Percentiles rank a stretch among this genome's conserved stretches.
Conservation (phyloP, 1,284 basidiomycete genomes). For the Leccinum solheimii region DNA sequence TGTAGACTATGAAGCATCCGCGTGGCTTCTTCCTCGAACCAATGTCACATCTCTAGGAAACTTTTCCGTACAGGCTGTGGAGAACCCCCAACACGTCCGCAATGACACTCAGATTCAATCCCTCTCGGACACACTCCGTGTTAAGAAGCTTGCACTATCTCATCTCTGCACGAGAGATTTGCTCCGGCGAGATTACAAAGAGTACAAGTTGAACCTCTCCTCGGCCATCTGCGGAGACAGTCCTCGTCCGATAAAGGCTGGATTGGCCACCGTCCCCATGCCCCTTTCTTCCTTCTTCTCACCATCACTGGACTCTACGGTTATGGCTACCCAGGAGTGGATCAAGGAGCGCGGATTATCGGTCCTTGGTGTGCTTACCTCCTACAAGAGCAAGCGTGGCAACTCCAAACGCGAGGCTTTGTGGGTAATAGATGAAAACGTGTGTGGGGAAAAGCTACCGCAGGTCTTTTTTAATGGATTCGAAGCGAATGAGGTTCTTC, state of each 20-base stretch:
- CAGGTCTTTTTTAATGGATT: slow-evolving; percentile 43
- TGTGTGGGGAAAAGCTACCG: slow-evolving; percentile 37
- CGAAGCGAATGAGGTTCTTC: slow-evolving; percentile 54
- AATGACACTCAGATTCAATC: slow-evolving; percentile 44
- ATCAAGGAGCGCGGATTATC: slow-evolving; percentile 65
- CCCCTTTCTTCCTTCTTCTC: slow-evolving; percentile 48
- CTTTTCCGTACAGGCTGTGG: slow-evolving; percentile 7
- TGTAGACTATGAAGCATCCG: slow-evolving; percentile 61
- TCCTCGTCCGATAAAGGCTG: slow-evolving; percentile 42
- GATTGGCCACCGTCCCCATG: slow-evolving; percentile 80
- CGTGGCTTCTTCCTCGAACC: slow-evolving; percentile 55
- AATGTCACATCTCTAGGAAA: slow-evolving; percentile 35
- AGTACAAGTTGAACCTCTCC: slow-evolving; percentile 59
- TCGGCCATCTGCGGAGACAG: slow-evolving; percentile 39
- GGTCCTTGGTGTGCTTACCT: slow-evolving; percentile 77
- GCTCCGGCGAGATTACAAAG: slow-evolving; percentile 90
- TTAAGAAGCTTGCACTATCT: slow-evolving; percentile 70
- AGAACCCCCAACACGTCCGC: slow-evolving; percentile 15
- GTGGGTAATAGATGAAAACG: slow-evolving; percentile 52
- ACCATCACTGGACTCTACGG: slow-evolving; percentile 41
- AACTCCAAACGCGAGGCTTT: slow-evolving; percentile 71
- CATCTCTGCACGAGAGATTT: slow-evolving; percentile 75
- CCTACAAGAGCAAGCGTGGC: slow-evolving; percentile 47
- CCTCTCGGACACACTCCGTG: slow-evolving; percentile 52
- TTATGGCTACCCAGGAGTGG: slow-evolving; percentile 52